Evolutionary conservation across 495 filamentous ascomycete species (phyloP).

Genomic region (Penicillium maclennaniae): DNA sequence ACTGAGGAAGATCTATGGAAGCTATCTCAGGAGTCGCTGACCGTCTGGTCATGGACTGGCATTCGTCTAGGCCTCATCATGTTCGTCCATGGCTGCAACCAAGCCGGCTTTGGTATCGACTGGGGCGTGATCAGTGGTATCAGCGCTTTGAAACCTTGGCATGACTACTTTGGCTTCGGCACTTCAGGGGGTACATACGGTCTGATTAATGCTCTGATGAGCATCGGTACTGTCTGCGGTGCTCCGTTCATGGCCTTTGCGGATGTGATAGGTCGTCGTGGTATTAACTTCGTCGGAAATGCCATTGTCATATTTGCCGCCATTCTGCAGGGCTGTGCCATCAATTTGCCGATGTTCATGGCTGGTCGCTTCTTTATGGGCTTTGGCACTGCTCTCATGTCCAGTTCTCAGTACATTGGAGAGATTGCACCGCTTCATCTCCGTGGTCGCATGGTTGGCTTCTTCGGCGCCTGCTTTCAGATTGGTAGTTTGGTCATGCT

Average conservation of each 20-base stretch:
- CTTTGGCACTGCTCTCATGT: conserved; percentile 38
- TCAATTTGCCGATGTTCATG: conserved; percentile 35
- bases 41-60: conserved; percentile 30
- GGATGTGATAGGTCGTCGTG: conserved; percentile 39
- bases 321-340: conserved; percentile 36
- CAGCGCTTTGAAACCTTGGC: conserved; percentile 30
- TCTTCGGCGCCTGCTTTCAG: conserved; percentile 45
- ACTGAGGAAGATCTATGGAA: conserved; percentile 39
- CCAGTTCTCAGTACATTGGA: conserved; percentile 41
- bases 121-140: conserved; percentile 42
- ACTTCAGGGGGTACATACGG: conserved; percentile 29
- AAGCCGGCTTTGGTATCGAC: conserved; percentile 41
- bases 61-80: conserved; percentile 35
- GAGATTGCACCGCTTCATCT: conserved; percentile 43
- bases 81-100: conserved; percentile 40
- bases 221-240: conserved; percentile 35
- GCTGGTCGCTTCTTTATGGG: conserved; percentile 41
- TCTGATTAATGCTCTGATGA: conserved; percentile 38
- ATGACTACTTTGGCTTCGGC: conserved; percentile 29
- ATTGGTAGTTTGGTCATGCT: conserved; percentile 36
- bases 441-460: conserved; percentile 40
- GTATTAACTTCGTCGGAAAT: conserved; percentile 39
- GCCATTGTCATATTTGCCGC: conserved; percentile 34
- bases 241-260: conserved; percentile 35
- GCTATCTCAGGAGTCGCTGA: conserved; percentile 29